Evolutionary conservation across 306 rosid species (phyloP), one percentile per base, ranked within the genome.

Genomic region (Ochetophila trinervis): DNA sequence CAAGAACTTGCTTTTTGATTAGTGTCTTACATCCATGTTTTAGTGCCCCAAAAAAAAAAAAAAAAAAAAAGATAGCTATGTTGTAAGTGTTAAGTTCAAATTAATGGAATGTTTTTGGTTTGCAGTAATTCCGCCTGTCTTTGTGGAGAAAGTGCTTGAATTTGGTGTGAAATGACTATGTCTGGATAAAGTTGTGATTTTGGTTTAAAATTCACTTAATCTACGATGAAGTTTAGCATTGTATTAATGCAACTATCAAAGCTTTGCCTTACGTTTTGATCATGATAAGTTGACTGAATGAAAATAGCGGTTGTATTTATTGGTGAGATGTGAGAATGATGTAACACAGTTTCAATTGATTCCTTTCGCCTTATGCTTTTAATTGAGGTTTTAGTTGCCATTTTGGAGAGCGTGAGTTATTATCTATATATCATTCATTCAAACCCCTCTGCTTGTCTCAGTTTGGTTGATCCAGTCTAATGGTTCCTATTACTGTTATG

Each of bases 61-160:
- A 15, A 60, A 70, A 62, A 45, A 53, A 15, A 22, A 57, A 67
- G 51, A 22, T 68, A 49, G 42, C 18, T 5, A 48, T 70, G 23
- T 69, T 79, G 80, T 74, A 79, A 59, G 44, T 62, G 60, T 45
- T 57, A 49, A 49, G 67, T 40, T 66, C 57, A 60, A 53, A 62
- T 75, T 47, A 75, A 75, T 80, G 72, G 63, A 80, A 80, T 75
- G 51, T 21, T 53, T 57, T 50, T 40, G 63, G 57, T 62, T 49
- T 44, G 32, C 49, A 57, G 76, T 47, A 34, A 59, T 63, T 69
- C 60, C n/a, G n/a, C 35, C 37, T 22, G 61, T 49, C 51, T 17
- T 47, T 62, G 56, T 40, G 56, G 34, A 54, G 15, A 35, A 42
- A n/a, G 56, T 65, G 35, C 13, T 22, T n/a, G 50, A 52, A 34